Evolutionary conservation across 2,329 filamentous ascomycete genomes (phyloP).

Genomic region (Myrmaecium sp.): DNA sequence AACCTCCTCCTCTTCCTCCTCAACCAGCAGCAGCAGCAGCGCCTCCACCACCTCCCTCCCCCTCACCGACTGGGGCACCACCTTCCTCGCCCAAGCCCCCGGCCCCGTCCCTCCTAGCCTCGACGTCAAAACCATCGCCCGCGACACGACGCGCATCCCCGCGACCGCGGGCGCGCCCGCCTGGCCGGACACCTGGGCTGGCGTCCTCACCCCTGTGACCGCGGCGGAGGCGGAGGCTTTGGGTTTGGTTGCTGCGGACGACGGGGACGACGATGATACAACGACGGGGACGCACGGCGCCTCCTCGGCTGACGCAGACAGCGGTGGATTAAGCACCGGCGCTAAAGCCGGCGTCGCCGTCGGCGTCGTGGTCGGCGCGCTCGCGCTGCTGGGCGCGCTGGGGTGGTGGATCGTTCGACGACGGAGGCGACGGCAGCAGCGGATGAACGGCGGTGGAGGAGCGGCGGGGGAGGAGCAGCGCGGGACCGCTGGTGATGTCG

Average conservation of each 20-base stretch:
- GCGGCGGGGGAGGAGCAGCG: too few relatives aligned
- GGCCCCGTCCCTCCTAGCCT: neutral
- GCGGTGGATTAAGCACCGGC: neutral
- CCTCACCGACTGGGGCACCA: neutral
- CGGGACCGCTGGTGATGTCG: too few relatives aligned
- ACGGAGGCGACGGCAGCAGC: neutral
- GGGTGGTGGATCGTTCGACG: neutral
- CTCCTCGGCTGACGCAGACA: neutral
- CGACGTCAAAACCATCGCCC: neutral
- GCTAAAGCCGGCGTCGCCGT: neutral
- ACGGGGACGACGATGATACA: neutral
- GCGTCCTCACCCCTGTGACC: conserved; percentile 1
- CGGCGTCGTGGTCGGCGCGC: neutral
- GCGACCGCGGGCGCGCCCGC: neutral
- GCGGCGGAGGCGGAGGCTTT: neutral
- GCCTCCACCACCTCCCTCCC: too few relatives aligned
- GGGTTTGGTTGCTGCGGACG: too few relatives aligned
- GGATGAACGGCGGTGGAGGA: too few relatives aligned
- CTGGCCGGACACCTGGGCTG: conserved; percentile 1
- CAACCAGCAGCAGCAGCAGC: too few relatives aligned
- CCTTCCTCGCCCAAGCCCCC: conserved; percentile 2
- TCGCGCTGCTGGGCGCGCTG: neutral
- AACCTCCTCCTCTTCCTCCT: too few relatives aligned
- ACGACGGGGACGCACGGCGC: neutral
- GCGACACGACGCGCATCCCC: neutral